Evolutionary conservation across 495 filamentous ascomycete genomes (phyloP).

Genomic region (Cetradonia linearis): DNA sequence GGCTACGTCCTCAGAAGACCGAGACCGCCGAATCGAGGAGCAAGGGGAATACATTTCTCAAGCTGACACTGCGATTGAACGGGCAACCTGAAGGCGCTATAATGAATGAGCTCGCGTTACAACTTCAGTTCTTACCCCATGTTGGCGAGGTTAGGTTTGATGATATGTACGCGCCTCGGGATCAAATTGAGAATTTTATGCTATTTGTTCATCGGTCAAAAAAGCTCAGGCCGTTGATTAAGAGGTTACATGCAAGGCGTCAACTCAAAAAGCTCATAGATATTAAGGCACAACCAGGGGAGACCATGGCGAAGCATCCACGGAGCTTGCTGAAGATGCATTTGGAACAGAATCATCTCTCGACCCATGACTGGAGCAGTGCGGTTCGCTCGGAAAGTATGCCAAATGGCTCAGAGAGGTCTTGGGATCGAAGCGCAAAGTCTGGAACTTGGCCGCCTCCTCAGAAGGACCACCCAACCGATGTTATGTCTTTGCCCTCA

Average conservation of each 20-base stretch:
- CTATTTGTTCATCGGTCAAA: neutral
- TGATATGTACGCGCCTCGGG: conserved; percentile 19
- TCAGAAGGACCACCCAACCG: neutral
- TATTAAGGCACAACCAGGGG: neutral
- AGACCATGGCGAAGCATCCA: neutral
- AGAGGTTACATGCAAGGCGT: conserved; percentile 15
- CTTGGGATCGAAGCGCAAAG: conserved; percentile 11
- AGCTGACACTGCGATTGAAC: conserved; percentile 22
- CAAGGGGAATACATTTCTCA: conserved; percentile 15
- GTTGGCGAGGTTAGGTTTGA: conserved; percentile 20
- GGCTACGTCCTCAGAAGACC: conserved; percentile 20
- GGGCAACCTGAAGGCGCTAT: conserved; percentile 13
- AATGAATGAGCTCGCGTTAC: conserved; percentile 24
- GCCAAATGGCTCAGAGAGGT: neutral
- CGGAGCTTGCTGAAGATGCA: conserved; percentile 7
- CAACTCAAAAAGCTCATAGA: conserved; percentile 2
- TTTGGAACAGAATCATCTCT: neutral
- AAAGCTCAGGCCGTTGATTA: conserved; percentile 15
- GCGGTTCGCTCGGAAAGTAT: neutral
- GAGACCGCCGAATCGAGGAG: neutral
- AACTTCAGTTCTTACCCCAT: conserved; percentile 24
- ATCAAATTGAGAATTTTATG: conserved; percentile 22
- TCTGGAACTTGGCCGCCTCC: conserved; percentile 15
- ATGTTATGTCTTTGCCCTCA: no score
- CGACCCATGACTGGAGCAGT: conserved; percentile 20